Evolutionary conservation across 1,284 basidiomycete genomes (phyloP).

Genomic region (Pterula multifida): DNA sequence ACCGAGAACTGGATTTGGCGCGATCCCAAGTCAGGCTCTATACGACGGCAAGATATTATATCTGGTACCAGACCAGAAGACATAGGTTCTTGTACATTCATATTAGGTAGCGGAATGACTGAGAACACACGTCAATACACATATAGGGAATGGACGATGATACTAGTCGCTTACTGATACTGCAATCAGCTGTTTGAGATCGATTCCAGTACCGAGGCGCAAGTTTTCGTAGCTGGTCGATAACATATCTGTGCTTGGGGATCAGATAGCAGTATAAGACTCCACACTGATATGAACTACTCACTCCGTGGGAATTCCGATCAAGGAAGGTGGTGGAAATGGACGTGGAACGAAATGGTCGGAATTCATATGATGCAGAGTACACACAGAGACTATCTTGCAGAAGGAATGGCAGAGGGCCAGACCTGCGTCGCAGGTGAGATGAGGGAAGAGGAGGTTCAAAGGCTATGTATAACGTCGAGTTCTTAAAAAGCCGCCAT

Average conservation of each 20-base stretch:
- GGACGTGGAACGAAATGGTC: neutral
- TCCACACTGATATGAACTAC: neutral
- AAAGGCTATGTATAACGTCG: neutral
- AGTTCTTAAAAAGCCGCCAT: neutral
- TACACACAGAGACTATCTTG: neutral
- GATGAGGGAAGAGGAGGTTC: neutral
- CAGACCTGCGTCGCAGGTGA: neutral
- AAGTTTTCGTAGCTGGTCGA: slow-evolving; percentile 53
- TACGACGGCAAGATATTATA: slow-evolving; percentile 18
- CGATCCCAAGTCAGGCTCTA: slow-evolving; percentile 16
- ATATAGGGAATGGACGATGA: too few relatives aligned
- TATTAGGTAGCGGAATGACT: slow-evolving; percentile 42
- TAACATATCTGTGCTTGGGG: slow-evolving; percentile 30
- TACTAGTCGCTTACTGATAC: slow-evolving; percentile 39
- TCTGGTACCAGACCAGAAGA: slow-evolving; percentile 8
- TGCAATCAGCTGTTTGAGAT: slow-evolving; percentile 61
- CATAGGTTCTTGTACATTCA: slow-evolving; percentile 19
- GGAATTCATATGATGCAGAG: neutral
- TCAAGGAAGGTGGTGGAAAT: neutral
- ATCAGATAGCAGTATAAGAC: neutral
- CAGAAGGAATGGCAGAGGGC: neutral
- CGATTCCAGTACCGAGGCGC: slow-evolving; percentile 60
- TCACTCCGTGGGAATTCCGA: slow-evolving; percentile 41
- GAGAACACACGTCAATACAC: too few relatives aligned
- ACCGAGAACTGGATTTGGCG: slow-evolving; percentile 20